Percentiles rank a stretch among this genome's conserved stretches.
Conservation (phyloP, 1,139 yeast species). For the Geotrichum histeridarum region DNA sequence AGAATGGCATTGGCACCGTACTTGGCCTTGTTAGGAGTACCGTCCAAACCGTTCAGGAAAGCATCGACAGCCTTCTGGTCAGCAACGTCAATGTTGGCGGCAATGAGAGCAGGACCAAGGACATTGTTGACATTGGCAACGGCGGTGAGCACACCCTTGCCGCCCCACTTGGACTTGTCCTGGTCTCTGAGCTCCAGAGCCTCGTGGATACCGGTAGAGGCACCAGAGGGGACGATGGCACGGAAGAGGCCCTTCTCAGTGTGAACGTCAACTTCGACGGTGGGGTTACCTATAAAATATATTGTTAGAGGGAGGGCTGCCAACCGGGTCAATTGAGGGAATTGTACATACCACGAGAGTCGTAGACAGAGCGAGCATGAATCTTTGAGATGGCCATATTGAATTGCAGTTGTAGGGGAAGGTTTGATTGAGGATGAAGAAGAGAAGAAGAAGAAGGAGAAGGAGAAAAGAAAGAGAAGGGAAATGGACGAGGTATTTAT, state of each 20-base stretch:
- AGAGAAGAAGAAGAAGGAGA: background rate
- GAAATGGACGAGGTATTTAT: background rate
- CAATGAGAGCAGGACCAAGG: conserved; percentile 82
- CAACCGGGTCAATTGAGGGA: background rate
- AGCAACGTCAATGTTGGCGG: conserved; percentile 66
- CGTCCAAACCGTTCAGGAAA: conserved; percentile 73
- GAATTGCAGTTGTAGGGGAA: background rate
- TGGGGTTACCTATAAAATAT: conserved; percentile 55
- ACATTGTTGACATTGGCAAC: conserved; percentile 83
- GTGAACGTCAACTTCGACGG: conserved; percentile 88
- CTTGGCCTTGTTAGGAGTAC: conserved; percentile 90
- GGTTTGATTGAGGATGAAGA: background rate
- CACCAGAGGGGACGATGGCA: conserved; percentile 95
- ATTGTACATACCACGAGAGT: conserved; percentile 70
- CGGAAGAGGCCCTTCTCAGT: conserved; percentile 85
- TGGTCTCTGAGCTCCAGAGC: conserved; percentile 94
- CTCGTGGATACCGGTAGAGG: conserved; percentile 92
- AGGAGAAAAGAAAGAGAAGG: background rate
- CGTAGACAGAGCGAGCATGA: conserved; percentile 90
- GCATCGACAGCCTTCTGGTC: conserved; percentile 78
- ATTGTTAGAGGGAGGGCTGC: no score
- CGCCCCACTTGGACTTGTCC: conserved; percentile 89
- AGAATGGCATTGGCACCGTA: conserved; percentile 94
- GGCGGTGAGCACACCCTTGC: conserved; percentile 92
- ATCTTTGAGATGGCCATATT: conserved; percentile 59